Evolutionary conservation across 257 asterid species (phyloP), one percentile per base, ranked within the genome.

Genomic region (Scutellaria galericulata): DNA sequence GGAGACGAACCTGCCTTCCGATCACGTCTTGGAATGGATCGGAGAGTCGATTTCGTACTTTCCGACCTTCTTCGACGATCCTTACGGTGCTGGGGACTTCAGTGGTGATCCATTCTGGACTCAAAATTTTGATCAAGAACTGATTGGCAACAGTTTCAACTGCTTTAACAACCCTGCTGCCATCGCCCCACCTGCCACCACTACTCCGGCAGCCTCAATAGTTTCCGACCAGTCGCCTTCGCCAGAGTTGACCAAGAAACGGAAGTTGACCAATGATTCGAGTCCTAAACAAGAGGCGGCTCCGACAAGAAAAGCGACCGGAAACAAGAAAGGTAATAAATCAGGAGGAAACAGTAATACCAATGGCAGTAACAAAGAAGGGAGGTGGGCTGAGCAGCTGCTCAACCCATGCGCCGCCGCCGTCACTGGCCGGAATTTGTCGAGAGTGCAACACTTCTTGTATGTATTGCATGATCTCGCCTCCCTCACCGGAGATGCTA

Each of bases 371-470:
- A 86, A 72, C 76, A 87, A 83, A 77, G 97, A 91, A n/a, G 92
- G 93, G 48, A 80, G 95, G 78, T 92, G 97, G 96, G 96, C 97
- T 2, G 96, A 89, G 64, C 97, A 89, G 81, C 84, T 92, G 77
- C 95, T 92, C 73, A 88, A 89, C 71, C 97, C 96, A 1, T 92
- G 97, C 64, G 96, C 97, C 6, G 89, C 94, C 0, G 97, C 96
- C 12, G 81, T 92, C 58, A 64, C 87, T 3, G 83, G 86, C 27
- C 75, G 88, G 27, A 89, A 92, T 56, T 83, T 79, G 0, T 83
- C 86, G 27, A 81, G 96, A 0, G 90, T 89, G 66, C 97, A 89
- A 71, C 97, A 92, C 76, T 83, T 92, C 61, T 68, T 92, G 69
- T 92, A 76, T 11, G 96, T 92, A 24, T 86, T 92, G 42, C 83